Evolutionary conservation across 1,284 basidiomycete species (phyloP).

Genomic region (Takashimella koratensis): DNA sequence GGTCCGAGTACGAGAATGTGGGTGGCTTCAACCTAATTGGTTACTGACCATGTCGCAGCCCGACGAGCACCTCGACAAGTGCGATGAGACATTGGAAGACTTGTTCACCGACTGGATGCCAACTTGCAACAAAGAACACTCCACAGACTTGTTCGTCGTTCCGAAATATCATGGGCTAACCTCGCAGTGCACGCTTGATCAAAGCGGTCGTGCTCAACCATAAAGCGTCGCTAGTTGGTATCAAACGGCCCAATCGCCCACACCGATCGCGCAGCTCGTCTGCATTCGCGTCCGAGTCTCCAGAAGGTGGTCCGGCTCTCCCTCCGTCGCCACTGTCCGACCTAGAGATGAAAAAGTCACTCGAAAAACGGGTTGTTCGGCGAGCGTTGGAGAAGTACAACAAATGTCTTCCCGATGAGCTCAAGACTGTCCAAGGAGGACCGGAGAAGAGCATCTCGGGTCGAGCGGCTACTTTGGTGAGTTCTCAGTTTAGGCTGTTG

Average conservation of each 20-base stretch:
- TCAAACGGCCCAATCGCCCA: not conserved
- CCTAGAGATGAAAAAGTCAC: too few species aligned
- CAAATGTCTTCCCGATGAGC: not conserved
- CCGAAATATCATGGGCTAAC: too few species aligned
- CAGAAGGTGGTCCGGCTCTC: not conserved
- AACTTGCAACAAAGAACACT: not conserved
- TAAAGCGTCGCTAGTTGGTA: not conserved
- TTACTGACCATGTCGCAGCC: too few species aligned
- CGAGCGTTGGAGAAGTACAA: not conserved
- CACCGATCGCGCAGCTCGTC: not conserved
- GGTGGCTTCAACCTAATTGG: too few species aligned
- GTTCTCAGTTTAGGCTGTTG: too few species aligned
- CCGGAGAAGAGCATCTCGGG: not conserved
- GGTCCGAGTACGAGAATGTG: constrained; percentile 12
- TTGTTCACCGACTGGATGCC: not conserved
- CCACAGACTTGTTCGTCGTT: not conserved
- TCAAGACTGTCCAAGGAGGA: not conserved
- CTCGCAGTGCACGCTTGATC: not conserved
- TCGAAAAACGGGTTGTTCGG: not conserved
- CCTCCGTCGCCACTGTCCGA: not conserved
- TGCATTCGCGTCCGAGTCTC: not conserved
- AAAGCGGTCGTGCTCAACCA: not conserved
- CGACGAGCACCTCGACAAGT: not conserved
- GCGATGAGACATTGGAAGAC: not conserved
- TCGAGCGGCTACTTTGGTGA: not conserved